Evolutionary conservation across 768 basidiomycete species (phyloP).

Genomic region (Boletus rufocinnamomeus): DNA sequence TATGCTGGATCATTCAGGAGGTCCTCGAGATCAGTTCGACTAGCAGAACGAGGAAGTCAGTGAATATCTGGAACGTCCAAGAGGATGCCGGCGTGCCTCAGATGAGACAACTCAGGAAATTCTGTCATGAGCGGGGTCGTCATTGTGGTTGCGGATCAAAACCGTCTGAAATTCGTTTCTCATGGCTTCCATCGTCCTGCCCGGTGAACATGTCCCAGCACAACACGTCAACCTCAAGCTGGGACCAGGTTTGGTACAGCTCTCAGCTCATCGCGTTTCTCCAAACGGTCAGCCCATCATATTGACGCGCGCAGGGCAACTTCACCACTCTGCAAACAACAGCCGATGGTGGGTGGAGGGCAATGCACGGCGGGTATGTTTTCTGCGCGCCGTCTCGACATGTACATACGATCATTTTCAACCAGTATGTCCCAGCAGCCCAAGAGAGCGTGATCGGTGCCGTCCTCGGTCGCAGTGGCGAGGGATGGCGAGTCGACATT

Average conservation of each 20-base stretch:
- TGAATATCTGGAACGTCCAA: not conserved
- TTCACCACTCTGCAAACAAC: conserved; percentile 69
- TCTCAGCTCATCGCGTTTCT: conserved; percentile 33
- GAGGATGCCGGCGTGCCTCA: conserved; percentile 55
- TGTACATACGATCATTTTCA: conserved; percentile 4
- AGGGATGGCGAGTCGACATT: conserved; percentile 93
- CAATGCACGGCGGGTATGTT: conserved; percentile 77
- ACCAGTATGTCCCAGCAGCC: conserved; percentile 85
- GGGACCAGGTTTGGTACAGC: conserved; percentile 78
- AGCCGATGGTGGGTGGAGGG: conserved; percentile 90
- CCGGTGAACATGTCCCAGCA: conserved; percentile 76
- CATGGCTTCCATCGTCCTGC: conserved; percentile 66
- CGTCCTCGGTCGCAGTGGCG: conserved; percentile 77
- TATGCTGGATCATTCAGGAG: conserved; percentile 77
- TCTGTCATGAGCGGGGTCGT: conserved; percentile 52
- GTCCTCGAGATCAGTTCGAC: conserved; percentile 90
- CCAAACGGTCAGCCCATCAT: conserved; percentile 33
- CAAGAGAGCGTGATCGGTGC: conserved; percentile 90
- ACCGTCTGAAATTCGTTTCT: conserved; percentile 10
- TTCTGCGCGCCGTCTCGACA: not conserved
- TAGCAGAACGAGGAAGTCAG: conserved; percentile 34
- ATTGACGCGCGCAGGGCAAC: conserved; percentile 68
- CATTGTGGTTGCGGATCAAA: conserved; percentile 22
- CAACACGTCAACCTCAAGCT: conserved; percentile 81
- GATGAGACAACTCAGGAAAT: conserved; percentile 70